Percentiles rank a stretch among this genome's conserved stretches.
Evolutionary conservation across 805 yeast species (phyloP).

Genomic region (Huiozyma naganishii): DNA sequence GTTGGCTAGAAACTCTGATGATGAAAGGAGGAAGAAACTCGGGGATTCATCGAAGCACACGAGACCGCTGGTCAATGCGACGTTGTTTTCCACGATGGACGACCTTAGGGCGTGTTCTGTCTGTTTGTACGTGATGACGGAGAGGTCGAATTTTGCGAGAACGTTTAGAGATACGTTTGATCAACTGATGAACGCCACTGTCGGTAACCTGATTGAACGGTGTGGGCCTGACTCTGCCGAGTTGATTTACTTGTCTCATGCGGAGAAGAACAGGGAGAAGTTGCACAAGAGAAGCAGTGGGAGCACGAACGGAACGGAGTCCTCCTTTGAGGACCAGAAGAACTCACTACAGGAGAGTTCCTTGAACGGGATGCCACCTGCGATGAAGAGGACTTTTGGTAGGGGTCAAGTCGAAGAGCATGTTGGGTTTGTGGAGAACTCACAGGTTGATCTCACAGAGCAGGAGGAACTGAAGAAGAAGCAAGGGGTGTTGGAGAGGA

Average conservation of each 20-base stretch:
- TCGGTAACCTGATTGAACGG: slow-evolving; percentile 49
- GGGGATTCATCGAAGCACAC: slow-evolving; percentile 54
- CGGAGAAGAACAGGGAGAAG: background rate
- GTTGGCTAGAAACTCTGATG: slow-evolving; percentile 53
- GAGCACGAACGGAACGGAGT: background rate
- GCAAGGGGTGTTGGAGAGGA: slow-evolving; percentile 39
- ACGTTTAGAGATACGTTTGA: slow-evolving; percentile 59
- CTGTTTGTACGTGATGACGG: slow-evolving; percentile 55
- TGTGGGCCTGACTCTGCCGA: slow-evolving; percentile 57
- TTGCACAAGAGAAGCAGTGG: background rate
- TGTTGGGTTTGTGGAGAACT: slow-evolving; percentile 30
- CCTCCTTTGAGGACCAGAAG: background rate
- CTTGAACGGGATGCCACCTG: slow-evolving; percentile 46
- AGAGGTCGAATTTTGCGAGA: slow-evolving; percentile 50
- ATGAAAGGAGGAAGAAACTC: slow-evolving; percentile 39
- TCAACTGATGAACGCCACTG: slow-evolving; percentile 52
- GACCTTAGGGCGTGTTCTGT: slow-evolving; percentile 57
- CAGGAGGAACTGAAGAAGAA: slow-evolving; percentile 40
- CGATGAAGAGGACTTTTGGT: slow-evolving; percentile 38
- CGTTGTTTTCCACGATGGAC: slow-evolving; percentile 45
- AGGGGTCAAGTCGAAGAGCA: slow-evolving; percentile 23
- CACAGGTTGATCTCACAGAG: slow-evolving; percentile 31
- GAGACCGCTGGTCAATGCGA: slow-evolving; percentile 45
- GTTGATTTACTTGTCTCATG: slow-evolving; percentile 29
- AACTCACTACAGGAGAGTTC: background rate